Evolutionary conservation across 441 rosid species (phyloP), one percentile per base, ranked within the genome.

Genomic region (Pelargonium myrrhifolium): DNA sequence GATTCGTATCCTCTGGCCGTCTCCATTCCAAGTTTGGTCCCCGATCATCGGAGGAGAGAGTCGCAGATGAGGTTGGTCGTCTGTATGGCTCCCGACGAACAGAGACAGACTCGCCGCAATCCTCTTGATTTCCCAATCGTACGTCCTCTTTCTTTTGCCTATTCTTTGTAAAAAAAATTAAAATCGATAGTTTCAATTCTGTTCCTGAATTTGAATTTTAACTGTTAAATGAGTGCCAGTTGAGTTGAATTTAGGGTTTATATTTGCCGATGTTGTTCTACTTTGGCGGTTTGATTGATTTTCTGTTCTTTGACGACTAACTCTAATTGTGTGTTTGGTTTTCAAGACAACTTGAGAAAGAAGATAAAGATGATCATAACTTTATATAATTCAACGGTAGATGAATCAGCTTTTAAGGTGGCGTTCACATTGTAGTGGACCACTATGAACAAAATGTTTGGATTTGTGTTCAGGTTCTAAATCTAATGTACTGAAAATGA

Each of bases 51-150:
- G 49, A 9, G 49, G 49, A 43, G 49, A 43, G n/a, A n/a, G n/a
- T n/a, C n/a, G n/a, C n/a, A n/a, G n/a, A 43, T 7, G 49, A 14
- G 15, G 21, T 21, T 2, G 20, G 59, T 71, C 22, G 71, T 72
- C 63, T n/a, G 75, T 62, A 72, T 67, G 76, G 76, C 76, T 39
- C 76, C 76, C 45, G 76, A 73, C 11, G 76, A 73, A 59, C 68
- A 73, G 64, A 73, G 68, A 62, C 64, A 67, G 65, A 68, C 71
- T 31, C 76, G 71, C 64, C 76, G 76, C 59, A 67, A 66, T 42
- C 76, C 76, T 68, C 71, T 73, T 58, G 76, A 73, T 67, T 73
- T 73, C 31, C 76, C 76, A 6, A 53, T 68, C 68, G 76, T 73
- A 18, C 28, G 76, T 8, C 10, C 20, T 24, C 37, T 42, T 1